These are phyloP conservation scores for Pterulicium gracile DNA, from an alignment of 1,284 basidiomycete species.

Conservation along the genomic window DNA sequence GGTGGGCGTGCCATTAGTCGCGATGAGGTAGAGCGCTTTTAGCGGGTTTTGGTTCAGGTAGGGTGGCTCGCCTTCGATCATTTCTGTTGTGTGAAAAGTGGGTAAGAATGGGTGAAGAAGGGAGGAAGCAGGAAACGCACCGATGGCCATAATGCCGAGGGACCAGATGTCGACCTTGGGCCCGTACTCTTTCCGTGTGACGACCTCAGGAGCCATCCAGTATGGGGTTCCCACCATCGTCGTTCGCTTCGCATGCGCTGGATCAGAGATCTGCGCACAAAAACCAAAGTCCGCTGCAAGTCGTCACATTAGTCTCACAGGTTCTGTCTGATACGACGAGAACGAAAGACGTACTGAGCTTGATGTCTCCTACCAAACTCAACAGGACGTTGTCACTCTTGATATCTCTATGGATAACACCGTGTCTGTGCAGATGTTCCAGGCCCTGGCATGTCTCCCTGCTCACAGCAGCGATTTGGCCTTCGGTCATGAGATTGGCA, in stretches of 20 bases:
- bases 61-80: slow-evolving; percentile 99
- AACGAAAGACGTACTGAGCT: slow-evolving; percentile 68
- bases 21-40: slow-evolving; percentile 92
- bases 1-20: slow-evolving; percentile 96
- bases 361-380: slow-evolving; percentile 91
- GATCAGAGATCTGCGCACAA: slow-evolving; percentile 94
- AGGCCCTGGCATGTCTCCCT: slow-evolving; percentile 87
- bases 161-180: slow-evolving; percentile 99
- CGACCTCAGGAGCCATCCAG: slow-evolving; percentile 99
- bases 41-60: slow-evolving; percentile 97
- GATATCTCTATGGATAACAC: slow-evolving; percentile 96
- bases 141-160: slow-evolving; percentile 98
- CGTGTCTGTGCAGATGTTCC: slow-evolving; percentile 87
- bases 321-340: not conserved
- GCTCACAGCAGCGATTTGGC: slow-evolving; percentile 90
- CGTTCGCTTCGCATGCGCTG: slow-evolving; percentile 83
- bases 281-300: slow-evolving; percentile 92
- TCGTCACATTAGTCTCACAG: slow-evolving; percentile 4
- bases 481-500: slow-evolving; percentile 91
- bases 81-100: slow-evolving; percentile 46
- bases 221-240: slow-evolving; percentile 99
- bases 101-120: slow-evolving; percentile 7
- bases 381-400: slow-evolving; percentile 96
- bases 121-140: slow-evolving; percentile 29
- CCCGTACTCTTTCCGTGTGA: slow-evolving; percentile 96